These are phyloP conservation scores for Pseudogymnoascus sp. DNA, from an alignment of 2,329 filamentous ascomycete species.

Conservation along the genomic window DNA sequence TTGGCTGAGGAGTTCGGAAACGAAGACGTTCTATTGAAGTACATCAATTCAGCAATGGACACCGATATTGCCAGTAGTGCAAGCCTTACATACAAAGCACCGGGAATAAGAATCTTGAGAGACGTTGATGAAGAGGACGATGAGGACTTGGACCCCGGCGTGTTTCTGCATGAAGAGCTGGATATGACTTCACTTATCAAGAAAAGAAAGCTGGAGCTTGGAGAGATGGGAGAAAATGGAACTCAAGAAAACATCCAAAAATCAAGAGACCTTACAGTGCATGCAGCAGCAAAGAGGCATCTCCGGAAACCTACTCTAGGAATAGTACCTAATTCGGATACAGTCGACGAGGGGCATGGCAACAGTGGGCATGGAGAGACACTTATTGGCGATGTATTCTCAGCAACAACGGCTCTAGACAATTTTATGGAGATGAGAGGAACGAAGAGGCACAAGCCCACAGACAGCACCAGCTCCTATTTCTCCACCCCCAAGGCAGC, in stretches of 20 bases:
- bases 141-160: constrained; percentile 26
- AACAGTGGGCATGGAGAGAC: neutral
- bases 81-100: constrained; percentile 38
- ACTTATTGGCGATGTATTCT: constrained; percentile 27
- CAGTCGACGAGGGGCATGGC: neutral
- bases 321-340: neutral
- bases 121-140: constrained; percentile 30
- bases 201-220: constrained; percentile 30
- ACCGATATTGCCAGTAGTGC: constrained; percentile 31
- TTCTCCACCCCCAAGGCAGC: constrained; percentile 15
- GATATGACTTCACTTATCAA: constrained; percentile 32
- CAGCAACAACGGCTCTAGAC: constrained; percentile 34
- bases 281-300: neutral
- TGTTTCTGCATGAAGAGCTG: constrained; percentile 16
- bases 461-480: constrained; percentile 23
- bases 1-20: constrained; percentile 33
- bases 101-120: constrained; percentile 38
- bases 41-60: constrained; percentile 27
- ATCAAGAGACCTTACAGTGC: neutral
- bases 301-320: neutral
- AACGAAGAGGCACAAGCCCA: constrained; percentile 23
- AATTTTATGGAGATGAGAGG: constrained; percentile 43
- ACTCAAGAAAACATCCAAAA: constrained; percentile 7
- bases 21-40: constrained; percentile 30
- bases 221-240: constrained; percentile 9